A percentile compares a stretch with the other conserved stretches of the same genome.
These are phyloP conservation scores for Daldinia concentrica DNA, from an alignment of 495 filamentous ascomycete species.

Conservation along the genomic window DNA sequence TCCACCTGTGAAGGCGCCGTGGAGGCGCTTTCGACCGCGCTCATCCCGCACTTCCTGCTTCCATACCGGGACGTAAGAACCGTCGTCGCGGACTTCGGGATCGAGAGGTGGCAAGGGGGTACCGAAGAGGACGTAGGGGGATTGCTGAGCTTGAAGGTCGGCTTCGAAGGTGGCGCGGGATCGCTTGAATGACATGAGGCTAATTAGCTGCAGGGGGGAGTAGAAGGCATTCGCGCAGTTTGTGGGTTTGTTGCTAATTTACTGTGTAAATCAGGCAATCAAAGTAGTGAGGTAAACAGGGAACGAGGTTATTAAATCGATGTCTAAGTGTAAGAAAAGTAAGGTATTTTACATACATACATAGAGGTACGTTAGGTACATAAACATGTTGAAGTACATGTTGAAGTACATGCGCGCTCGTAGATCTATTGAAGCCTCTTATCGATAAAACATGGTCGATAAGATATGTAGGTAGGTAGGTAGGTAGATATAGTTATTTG, in stretches of 20 bases:
- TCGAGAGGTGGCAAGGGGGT: slow-evolving; percentile 87
- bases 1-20: slow-evolving; percentile 96
- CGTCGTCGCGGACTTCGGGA: slow-evolving; percentile 83
- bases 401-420: neutral
- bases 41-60: slow-evolving; percentile 98
- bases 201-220: neutral
- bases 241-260: neutral
- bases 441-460: slow-evolving; percentile 18
- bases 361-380: neutral
- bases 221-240: neutral
- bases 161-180: slow-evolving; percentile 79
- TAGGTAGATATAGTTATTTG: neutral
- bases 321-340: neutral
- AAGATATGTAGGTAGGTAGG: too few species aligned
- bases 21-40: slow-evolving; percentile 86
- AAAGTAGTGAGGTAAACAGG: neutral
- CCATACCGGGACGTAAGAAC: slow-evolving; percentile 93
- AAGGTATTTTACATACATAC: neutral
- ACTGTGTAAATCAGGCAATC: neutral
- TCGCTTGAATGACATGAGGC: slow-evolving; percentile 79
- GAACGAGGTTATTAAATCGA: neutral
- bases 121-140: slow-evolving; percentile 84
- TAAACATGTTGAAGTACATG: neutral
- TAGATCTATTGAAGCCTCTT: slow-evolving; percentile 15
- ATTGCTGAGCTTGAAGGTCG: slow-evolving; percentile 75